Conservation (phyloP, 2,329 filamentous ascomycete species). For the Fusarium siculi region DNA sequence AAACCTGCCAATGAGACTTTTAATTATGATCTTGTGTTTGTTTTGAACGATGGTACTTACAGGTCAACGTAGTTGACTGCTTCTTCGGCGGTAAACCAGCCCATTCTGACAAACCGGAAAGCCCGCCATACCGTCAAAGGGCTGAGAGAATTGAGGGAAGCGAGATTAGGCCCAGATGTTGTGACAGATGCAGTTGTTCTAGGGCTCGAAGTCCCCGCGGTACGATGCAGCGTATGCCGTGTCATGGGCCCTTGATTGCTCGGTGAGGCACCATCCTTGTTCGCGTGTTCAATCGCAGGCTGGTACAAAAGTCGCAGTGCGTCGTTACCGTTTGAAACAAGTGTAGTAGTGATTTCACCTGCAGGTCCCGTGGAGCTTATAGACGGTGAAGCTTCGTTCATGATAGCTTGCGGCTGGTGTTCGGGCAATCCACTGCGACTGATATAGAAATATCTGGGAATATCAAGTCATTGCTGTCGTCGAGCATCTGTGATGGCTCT, state of each 20-base stretch:
- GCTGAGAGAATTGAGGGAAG: not conserved
- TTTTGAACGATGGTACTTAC: constrained; percentile 41
- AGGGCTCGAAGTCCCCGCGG: not conserved
- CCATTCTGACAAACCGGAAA: constrained; percentile 63
- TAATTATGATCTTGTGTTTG: not conserved
- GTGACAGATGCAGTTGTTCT: not conserved
- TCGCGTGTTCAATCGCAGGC: constrained; percentile 44
- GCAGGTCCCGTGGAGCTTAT: not conserved
- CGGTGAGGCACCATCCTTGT: not conserved
- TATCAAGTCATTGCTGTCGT: not conserved
- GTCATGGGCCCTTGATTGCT: not conserved
- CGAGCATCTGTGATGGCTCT: not conserved
- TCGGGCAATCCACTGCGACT: not conserved
- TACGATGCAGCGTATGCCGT: not conserved
- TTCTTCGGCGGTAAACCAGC: constrained; percentile 65
- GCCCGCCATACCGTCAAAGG: constrained; percentile 24
- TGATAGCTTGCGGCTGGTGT: not conserved
- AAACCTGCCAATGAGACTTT: not conserved
- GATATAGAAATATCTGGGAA: not conserved
- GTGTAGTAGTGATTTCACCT: constrained; percentile 47
- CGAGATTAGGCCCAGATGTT: not conserved
- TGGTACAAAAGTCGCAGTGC: constrained; percentile 64
- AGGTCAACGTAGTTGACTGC: constrained; percentile 63
- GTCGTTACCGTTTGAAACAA: constrained; percentile 64
- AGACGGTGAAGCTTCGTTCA: not conserved